Evolutionary conservation across 129 eudicot genomes (phyloP).

Genomic region (Escallonia herrerae): DNA sequence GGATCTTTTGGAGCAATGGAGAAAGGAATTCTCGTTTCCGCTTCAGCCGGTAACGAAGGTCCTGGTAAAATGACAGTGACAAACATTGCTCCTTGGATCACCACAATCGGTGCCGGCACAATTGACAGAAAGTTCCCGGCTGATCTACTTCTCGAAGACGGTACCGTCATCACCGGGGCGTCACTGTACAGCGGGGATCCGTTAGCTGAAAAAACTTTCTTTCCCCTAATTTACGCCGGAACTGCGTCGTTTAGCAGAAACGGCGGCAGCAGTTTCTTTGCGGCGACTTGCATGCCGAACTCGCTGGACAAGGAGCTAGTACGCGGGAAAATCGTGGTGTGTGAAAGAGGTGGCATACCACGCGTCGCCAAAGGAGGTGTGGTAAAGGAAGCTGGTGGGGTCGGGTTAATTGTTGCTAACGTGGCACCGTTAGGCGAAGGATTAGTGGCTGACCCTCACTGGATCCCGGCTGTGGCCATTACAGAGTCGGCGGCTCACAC

Average conservation of each 20-base stretch:
- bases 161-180: constrained; percentile 47
- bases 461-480: constrained; percentile 58
- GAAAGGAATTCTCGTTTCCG: constrained; percentile 67
- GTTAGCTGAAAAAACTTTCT: constrained; percentile 6
- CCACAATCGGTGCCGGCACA: constrained; percentile 75
- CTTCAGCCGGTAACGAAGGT: constrained; percentile 80
- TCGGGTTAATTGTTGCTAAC: constrained; percentile 64
- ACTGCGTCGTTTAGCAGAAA: constrained; percentile 26
- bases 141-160: constrained; percentile 50
- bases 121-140: constrained; percentile 71
- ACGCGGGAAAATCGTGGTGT: constrained; percentile 63
- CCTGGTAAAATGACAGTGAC: constrained; percentile 40
- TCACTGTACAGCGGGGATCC: constrained; percentile 39
- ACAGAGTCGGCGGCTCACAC: constrained; percentile 36
- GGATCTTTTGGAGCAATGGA: constrained; percentile 76
- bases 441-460: constrained; percentile 47
- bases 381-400: constrained; percentile 59
- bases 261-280: constrained; percentile 6
- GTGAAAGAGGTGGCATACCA: constrained; percentile 46
- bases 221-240: constrained; percentile 51
- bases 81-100: constrained; percentile 86
- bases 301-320: constrained; percentile 41
- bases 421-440: constrained; percentile 62
- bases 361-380: constrained; percentile 54
- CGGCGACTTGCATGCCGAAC: constrained; percentile 40